These are phyloP conservation scores for Fusarium ramigenum DNA, from an alignment of 2,329 filamentous ascomycete species.

Conservation along the genomic window DNA sequence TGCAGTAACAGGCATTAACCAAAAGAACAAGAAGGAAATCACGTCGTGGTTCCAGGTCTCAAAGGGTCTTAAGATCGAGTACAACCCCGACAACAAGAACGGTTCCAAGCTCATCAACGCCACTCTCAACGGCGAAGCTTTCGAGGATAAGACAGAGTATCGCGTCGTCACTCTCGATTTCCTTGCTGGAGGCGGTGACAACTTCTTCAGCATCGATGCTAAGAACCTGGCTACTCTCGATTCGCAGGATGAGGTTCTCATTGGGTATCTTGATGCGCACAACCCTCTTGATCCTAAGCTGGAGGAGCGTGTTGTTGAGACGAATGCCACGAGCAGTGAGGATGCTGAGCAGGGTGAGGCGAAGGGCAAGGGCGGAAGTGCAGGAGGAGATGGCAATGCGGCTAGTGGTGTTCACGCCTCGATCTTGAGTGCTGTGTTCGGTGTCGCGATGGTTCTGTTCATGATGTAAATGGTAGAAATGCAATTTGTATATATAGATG, in stretches of 20 bases:
- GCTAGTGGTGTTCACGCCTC: constrained; percentile 14
- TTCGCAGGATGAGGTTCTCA: constrained; percentile 63
- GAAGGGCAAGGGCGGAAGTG: constrained; percentile 8
- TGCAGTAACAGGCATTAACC: constrained; percentile 63
- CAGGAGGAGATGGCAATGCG: constrained; percentile 8
- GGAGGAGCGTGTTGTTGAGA: constrained; percentile 51
- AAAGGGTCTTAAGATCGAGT: constrained; percentile 63
- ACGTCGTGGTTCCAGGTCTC: constrained; percentile 71
- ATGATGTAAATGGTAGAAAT: constrained; percentile 32
- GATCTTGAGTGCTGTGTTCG: constrained; percentile 15
- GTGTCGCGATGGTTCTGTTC: constrained; percentile 20
- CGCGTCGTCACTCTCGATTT: constrained; percentile 71
- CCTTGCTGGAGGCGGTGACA: constrained; percentile 69
- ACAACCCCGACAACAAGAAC: constrained; percentile 61
- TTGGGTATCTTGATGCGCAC: constrained; percentile 58
- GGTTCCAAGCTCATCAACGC: constrained; percentile 63
- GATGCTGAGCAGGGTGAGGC: constrained; percentile 16
- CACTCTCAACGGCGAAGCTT: constrained; percentile 57
- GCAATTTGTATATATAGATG: not conserved
- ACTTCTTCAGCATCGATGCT: constrained; percentile 57
- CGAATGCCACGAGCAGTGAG: constrained; percentile 18
- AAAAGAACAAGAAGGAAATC: constrained; percentile 61
- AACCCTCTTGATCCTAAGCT: constrained; percentile 61
- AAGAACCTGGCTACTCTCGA: constrained; percentile 58
- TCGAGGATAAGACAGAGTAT: constrained; percentile 60